Percentiles rank a stretch among this genome's conserved stretches.
These are phyloP conservation scores for Chrysanthemum seticuspe DNA, from an alignment of 129 eudicot species.

Conservation along the genomic window DNA sequence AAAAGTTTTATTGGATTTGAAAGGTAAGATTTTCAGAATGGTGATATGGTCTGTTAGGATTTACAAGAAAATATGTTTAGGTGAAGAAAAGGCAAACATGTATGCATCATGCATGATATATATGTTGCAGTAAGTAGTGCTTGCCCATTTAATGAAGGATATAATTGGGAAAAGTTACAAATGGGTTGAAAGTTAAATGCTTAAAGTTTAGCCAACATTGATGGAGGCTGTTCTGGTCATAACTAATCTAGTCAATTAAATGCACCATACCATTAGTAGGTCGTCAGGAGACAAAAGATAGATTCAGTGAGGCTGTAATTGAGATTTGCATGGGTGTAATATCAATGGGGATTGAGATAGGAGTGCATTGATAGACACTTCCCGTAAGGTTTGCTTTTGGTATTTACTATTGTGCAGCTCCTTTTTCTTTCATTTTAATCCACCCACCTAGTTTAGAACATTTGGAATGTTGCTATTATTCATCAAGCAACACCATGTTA, in stretches of 20 bases:
- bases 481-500: no score
- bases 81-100: neutral
- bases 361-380: no score
- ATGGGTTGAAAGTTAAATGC: neutral
- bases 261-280: neutral
- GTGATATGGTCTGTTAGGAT: neutral
- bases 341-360: no score
- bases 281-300: neutral
- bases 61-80: neutral
- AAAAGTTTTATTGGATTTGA: no score
- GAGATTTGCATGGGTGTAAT: no score
- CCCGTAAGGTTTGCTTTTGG: no score
- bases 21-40: neutral
- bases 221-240: conserved; percentile 1
- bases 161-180: neutral
- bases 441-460: no score
- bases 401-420: no score
- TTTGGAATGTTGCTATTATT: no score
- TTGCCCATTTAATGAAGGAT: neutral
- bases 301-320: no score
- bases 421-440: no score
- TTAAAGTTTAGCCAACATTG: no score
- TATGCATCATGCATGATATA: neutral
- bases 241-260: neutral
- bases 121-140: neutral